These are phyloP conservation scores for Aspergillus panamensis DNA, from an alignment of 495 filamentous ascomycete species.

Conservation along the genomic window DNA sequence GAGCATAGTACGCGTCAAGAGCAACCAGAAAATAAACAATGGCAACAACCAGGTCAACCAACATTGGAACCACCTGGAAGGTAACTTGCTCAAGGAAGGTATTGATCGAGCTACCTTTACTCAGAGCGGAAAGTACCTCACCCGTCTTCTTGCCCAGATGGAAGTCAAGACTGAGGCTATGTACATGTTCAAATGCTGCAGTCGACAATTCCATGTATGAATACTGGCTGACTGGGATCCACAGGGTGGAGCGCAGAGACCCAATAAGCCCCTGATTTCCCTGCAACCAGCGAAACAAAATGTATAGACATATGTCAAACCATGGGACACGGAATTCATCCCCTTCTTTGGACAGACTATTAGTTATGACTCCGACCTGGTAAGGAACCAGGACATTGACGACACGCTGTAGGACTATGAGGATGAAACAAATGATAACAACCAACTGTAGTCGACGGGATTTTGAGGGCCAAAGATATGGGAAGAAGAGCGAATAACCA, in stretches of 20 bases:
- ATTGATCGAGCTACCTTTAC: slow-evolving; percentile 95
- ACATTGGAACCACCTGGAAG: slow-evolving; percentile 92
- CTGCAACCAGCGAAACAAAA: slow-evolving; percentile 79
- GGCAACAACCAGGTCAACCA: slow-evolving; percentile 84
- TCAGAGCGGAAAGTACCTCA: slow-evolving; percentile 89
- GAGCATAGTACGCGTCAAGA: slow-evolving; percentile 88
- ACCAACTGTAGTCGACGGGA: slow-evolving; percentile 65
- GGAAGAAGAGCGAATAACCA: slow-evolving; percentile 86
- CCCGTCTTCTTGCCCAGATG: slow-evolving; percentile 96
- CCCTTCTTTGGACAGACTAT: slow-evolving; percentile 54
- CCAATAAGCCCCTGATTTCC: slow-evolving; percentile 83
- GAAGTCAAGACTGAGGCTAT: slow-evolving; percentile 90
- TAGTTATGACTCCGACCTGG: slow-evolving; percentile 70
- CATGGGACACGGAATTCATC: slow-evolving; percentile 55
- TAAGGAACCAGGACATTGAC: slow-evolving; percentile 78
- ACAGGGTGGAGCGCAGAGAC: slow-evolving; percentile 74
- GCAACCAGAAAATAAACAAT: slow-evolving; percentile 76
- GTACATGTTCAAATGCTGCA: slow-evolving; percentile 95
- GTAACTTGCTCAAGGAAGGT: slow-evolving; percentile 94
- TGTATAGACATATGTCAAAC: slow-evolving; percentile 70
- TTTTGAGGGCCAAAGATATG: slow-evolving; percentile 89
- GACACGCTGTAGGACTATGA: slow-evolving; percentile 71
- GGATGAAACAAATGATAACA: slow-evolving; percentile 73
- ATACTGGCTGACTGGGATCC: slow-evolving; percentile 95
- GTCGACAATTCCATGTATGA: slow-evolving; percentile 93